Evolutionary conservation across 202 grass and related monocot genomes (phyloP).

Genomic region (Eragrostis tef): DNA sequence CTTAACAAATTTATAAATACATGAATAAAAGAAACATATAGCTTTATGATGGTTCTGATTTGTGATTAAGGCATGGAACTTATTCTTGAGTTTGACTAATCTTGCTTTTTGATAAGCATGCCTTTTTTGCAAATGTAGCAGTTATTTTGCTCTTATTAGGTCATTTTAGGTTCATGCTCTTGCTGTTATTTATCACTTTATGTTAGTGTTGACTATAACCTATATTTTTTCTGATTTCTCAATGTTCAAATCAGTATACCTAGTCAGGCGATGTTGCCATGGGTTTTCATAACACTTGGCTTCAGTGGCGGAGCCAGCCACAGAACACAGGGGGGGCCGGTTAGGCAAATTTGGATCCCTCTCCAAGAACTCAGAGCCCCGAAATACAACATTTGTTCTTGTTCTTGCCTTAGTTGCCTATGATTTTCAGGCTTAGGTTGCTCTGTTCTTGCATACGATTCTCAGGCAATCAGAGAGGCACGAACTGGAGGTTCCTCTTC

Average conservation of each 20-base stretch:
- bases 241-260: neutral
- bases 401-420: no score
- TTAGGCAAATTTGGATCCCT: no score
- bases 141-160: conserved; percentile 1
- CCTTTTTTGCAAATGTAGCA: conserved; percentile 23
- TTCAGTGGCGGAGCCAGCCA: no score
- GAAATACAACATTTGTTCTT: no score
- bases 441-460: no score
- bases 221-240: conserved; percentile 15
- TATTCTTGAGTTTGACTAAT: neutral
- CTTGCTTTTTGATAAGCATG: conserved; percentile 20
- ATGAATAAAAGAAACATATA: conserved; percentile 5
- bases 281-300: neutral
- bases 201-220: neutral
- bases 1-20: neutral
- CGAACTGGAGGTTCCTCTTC: no score
- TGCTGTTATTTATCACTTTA: neutral
- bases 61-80: conserved; percentile 12
- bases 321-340: no score
- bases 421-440: no score
- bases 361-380: no score
- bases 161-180: neutral
- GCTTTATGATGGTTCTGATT: neutral
- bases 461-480: no score
- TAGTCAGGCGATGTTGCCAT: neutral